Base-by-base conservation (phyloP, 768 basidiomycete species). In the Gloeophyllum trabeum region DNA sequence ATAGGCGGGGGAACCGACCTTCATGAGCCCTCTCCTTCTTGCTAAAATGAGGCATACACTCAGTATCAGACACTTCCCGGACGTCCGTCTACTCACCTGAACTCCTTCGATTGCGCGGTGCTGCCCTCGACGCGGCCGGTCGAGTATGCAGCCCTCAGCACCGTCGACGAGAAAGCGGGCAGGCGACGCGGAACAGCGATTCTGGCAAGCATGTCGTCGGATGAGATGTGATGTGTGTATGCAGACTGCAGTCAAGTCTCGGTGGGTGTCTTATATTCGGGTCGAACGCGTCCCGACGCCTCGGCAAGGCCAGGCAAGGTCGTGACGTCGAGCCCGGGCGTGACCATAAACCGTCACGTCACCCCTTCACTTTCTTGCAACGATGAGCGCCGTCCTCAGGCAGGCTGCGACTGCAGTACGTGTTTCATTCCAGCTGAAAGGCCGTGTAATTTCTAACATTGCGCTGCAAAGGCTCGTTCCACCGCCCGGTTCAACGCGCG, bases 1-100 rank as follows among this genome's bases (percentile, higher is more conserved):
- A 41, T 13, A 20, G n/a, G 19, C 5, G 13, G n/a, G 12, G 7
- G 56, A 44, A 19, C 51, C 24, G 45, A 67, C 73, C 69, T 62
- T 86, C 83, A 40, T 81, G 72, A 16, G 81, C 83, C 54, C 71
- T 78, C 58, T 85, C 83, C 60, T 75, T 84, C 60, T 76, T 75
- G 52, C 83, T 86, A 57, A 18, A 16, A 21, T 43, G 13, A 42
- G 23, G 36, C 23, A 40, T 20, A 43, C 32, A 34, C 37, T 10
- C 30, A 13, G 57, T 60, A n/a, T 41, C 24, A 22, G n/a, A 7
- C 26, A n/a, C n/a, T n/a, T n/a, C 24, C 14, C 39, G 6, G 14
- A 20, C 1, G 14, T 36, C 36, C 16, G 12, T 18, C 5, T 12
- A 46, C 70, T 42, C 51, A 81, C 82, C 67, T 69, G 63, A 85